Base-by-base conservation (phyloP, 2,329 filamentous ascomycete species). In the Ophiostoma australiae region DNA sequence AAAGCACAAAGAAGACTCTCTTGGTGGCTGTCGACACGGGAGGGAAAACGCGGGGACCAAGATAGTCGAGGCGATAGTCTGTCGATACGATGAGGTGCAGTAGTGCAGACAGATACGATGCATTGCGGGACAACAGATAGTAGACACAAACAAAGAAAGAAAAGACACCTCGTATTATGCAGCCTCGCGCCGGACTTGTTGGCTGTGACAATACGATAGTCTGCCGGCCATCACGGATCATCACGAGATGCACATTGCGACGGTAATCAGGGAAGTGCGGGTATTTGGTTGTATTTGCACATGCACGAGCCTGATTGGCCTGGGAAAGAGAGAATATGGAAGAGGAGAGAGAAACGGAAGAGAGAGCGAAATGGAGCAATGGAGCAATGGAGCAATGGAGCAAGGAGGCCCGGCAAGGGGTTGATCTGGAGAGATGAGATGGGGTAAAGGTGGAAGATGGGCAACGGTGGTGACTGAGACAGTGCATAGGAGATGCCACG, bases 31-130 rank as follows among this genome's bases (percentile, higher is more conserved):
- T 39, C 37, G 37, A 39, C 37, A 39, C 37, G 37, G 37, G 13
- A 20, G 44, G 44, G 27, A 27, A 58, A 58, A 63, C 58, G 58
- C 58, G 58, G 58, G 27, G 58, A 33, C n/a, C 44, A 55, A 55
- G 58, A 63, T 63, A 20, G 58, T 63, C 58, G 58, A 63, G 10
- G 13, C 52, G 44, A 55, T 55, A 39, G 37, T 39, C 13, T 0
- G 41, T 20, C n/a, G 58, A 63, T 63, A 63, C 58, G 58, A 63
- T 63, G 58, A 33, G 27, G 58, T 58, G 52, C 52, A 58, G 52
- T 58, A 67, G n/a, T 48, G n/a, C 11, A 20, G 15, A 33, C 13
- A 33, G 58, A 63, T 31, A 63, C 27, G 58, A 63, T 33, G 4
- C 23, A 61, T 15, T 48, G n/a, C 20, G 20, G 15, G 44, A 48